These are phyloP conservation scores for Hygrocybe coccinea DNA, from an alignment of 768 basidiomycete genomes.

Conservation along the genomic window DNA sequence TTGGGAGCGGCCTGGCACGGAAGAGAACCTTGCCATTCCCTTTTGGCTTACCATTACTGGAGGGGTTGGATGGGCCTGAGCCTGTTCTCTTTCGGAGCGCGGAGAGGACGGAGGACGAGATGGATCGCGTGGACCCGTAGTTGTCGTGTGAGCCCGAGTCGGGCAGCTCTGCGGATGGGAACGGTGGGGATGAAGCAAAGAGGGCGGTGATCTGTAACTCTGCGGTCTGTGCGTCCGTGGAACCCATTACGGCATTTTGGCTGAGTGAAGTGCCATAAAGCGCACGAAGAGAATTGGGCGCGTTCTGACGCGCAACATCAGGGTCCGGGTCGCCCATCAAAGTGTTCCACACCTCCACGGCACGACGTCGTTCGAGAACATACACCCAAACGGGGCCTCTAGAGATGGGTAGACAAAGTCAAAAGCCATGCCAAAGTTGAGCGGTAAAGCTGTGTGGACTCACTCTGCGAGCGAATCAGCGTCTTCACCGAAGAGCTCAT, in stretches of 20 bases:
- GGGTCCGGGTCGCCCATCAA: constrained; percentile 71
- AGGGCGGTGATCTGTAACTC: constrained; percentile 75
- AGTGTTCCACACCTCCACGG: constrained; percentile 74
- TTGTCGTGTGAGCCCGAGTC: constrained; percentile 21
- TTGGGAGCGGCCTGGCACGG: constrained; percentile 63
- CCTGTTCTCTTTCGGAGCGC: constrained; percentile 33
- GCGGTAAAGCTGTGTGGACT: constrained; percentile 31
- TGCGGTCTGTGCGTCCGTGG: constrained; percentile 59
- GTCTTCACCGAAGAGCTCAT: constrained; percentile 77
- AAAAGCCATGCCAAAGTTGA: background rate
- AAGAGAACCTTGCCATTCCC: constrained; percentile 49
- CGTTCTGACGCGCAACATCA: constrained; percentile 45
- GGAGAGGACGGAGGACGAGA: constrained; percentile 46
- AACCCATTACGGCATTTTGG: constrained; percentile 72
- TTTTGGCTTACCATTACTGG: constrained; percentile 34
- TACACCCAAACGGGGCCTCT: constrained; percentile 92
- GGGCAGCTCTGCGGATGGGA: constrained; percentile 63
- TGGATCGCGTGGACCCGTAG: constrained; percentile 39
- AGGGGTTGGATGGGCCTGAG: constrained; percentile 43
- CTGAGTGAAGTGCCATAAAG: constrained; percentile 51
- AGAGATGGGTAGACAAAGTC: constrained; percentile 2
- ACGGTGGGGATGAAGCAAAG: constrained; percentile 80
- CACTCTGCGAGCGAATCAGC: constrained; percentile 71
- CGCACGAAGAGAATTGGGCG: constrained; percentile 67
- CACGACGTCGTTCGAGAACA: constrained; percentile 75